Evolutionary conservation across 106 monocot species (phyloP).

Genomic region (Allium sativum): DNA sequence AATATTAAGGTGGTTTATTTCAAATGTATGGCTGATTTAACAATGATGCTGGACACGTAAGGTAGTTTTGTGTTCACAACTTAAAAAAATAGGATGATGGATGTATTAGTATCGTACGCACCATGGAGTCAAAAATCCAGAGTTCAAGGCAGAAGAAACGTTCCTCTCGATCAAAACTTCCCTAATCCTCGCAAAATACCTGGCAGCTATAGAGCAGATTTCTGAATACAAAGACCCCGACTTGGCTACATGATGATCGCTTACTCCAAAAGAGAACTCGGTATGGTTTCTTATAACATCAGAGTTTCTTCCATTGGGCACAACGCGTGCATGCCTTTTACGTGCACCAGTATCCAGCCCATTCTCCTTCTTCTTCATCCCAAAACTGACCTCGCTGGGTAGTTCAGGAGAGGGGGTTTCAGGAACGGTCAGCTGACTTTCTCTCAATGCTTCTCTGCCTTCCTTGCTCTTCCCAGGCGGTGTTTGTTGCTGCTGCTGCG

Average conservation of each 20-base stretch:
- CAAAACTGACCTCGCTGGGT: slow-evolving; percentile 40
- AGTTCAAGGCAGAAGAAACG: slow-evolving; percentile 76
- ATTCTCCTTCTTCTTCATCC: slow-evolving; percentile 58
- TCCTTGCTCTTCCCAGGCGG: slow-evolving; percentile 66
- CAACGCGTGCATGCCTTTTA: slow-evolving; percentile 73
- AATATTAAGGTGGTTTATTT: no score
- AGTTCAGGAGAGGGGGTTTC: slow-evolving; percentile 97
- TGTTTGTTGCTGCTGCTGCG: slow-evolving; percentile 35
- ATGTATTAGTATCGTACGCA: slow-evolving; percentile 1
- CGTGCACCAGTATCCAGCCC: slow-evolving; percentile 52
- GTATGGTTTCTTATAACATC: slow-evolving; percentile 35
- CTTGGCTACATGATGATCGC: slow-evolving; percentile 34
- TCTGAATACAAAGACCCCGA: slow-evolving; percentile 66
- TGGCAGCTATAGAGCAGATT: slow-evolving; percentile 77
- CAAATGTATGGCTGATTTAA: no score
- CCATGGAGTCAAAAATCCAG: slow-evolving; percentile 93
- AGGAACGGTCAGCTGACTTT: slow-evolving; percentile 91
- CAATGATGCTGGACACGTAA: no score
- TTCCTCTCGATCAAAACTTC: slow-evolving; percentile 93
- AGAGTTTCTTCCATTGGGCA: slow-evolving; percentile 22
- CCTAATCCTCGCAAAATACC: slow-evolving; percentile 83
- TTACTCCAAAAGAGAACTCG: slow-evolving; percentile 22
- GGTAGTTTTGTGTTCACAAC: neutral
- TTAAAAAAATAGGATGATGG: no score
- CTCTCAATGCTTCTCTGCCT: slow-evolving; percentile 44